Percentiles rank a stretch among this genome's conserved stretches.
Conservation (phyloP, 2,329 filamentous ascomycete species). For the Diaporthe aspalathi region DNA sequence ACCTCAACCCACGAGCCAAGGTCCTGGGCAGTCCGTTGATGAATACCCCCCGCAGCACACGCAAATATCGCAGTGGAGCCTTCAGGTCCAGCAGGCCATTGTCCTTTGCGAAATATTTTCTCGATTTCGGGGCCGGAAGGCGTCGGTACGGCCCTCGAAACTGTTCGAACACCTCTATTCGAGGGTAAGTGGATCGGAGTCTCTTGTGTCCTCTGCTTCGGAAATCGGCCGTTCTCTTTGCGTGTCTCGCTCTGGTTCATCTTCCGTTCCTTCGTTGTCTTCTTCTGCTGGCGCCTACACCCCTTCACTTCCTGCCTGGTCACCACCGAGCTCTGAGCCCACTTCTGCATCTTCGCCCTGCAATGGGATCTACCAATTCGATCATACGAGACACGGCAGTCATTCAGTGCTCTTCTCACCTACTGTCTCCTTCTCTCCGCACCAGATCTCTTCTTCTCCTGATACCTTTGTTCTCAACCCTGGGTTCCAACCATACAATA, state of each 20-base stretch:
- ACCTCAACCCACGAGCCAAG: neutral
- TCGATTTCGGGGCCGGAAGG: conserved; percentile 65
- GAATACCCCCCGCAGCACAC: conserved; percentile 31
- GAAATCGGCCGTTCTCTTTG: conserved; percentile 46
- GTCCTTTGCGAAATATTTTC: conserved; percentile 67
- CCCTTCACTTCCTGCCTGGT: conserved; percentile 36
- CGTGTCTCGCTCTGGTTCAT: conserved; percentile 43
- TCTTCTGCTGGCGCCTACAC: conserved; percentile 36
- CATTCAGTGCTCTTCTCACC: conserved; percentile 33
- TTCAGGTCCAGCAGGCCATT: conserved; percentile 65
- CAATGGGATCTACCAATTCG: conserved; percentile 23
- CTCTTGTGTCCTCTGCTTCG: conserved; percentile 48
- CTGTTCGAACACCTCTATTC: conserved; percentile 63
- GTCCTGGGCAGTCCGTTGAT: too few relatives aligned
- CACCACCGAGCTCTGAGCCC: conserved; percentile 30
- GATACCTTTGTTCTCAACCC: conserved; percentile 37
- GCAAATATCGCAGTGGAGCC: conserved; percentile 61
- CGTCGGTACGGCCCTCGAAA: conserved; percentile 59
- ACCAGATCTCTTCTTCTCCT: conserved; percentile 38
- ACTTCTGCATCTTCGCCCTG: conserved; percentile 33
- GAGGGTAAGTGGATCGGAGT: conserved; percentile 59
- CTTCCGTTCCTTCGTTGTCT: conserved; percentile 42
- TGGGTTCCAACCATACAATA: conserved; percentile 33
- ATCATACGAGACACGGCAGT: conserved; percentile 34
- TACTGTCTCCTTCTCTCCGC: conserved; percentile 34